Percentiles rank a stretch among this genome's conserved stretches.
Conservation (phyloP, 177 flowering plant species). For the Telopea speciosissima region DNA sequence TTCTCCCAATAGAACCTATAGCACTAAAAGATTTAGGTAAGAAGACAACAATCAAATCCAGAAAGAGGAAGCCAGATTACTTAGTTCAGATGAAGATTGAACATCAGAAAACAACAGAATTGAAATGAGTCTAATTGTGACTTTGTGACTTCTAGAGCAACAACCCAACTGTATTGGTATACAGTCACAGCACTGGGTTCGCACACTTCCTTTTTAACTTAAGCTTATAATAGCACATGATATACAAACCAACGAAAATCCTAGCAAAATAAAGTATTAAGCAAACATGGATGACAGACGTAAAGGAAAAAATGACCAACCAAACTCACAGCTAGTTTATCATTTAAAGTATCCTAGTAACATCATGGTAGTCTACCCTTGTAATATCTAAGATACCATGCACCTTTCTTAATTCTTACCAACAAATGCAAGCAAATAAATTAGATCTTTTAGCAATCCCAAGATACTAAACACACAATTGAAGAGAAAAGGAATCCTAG, state of each 20-base stretch:
- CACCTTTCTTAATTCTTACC: background rate
- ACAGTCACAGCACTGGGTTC: background rate
- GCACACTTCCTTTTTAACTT: background rate
- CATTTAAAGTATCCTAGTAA: no score
- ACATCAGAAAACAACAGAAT: background rate
- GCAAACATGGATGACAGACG: background rate
- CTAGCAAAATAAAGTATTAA: background rate
- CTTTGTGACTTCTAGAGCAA: background rate
- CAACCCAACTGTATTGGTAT: background rate
- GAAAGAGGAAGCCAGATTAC: background rate
- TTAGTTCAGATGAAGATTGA: background rate
- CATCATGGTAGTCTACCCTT: background rate
- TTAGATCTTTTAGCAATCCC: background rate
- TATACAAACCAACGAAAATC: background rate
- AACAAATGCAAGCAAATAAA: background rate
- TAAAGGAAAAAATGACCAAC: background rate
- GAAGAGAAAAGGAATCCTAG: background rate
- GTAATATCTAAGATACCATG: background rate
- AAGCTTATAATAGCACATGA: background rate
- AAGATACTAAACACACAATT: background rate
- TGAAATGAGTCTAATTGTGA: background rate
- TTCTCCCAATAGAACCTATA: slow-evolving; percentile 87
- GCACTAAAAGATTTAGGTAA: background rate
- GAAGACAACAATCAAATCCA: background rate
- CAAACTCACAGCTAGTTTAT: no score